Base-by-base conservation (phyloP, 2,329 filamentous ascomycete genomes). In the Colletotrichum sp. region DNA sequence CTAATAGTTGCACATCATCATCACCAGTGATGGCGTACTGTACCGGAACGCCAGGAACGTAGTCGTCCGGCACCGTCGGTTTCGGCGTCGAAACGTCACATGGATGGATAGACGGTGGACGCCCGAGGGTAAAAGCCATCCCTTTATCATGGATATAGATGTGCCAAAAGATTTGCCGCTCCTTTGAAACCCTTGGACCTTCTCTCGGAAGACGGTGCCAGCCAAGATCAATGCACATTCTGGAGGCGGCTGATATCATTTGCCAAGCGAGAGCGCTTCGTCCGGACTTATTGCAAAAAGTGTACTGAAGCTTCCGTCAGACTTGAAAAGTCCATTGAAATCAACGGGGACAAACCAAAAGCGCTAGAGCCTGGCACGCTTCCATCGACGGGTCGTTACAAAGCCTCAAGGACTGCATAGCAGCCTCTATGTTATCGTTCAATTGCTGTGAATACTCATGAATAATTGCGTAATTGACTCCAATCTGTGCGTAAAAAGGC, bases 121-220 rank as follows among this genome's bases (percentile, higher is more conserved):
- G 79, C 6, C 81, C 81, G 21, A 78, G 78, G 3, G 81, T 81
- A 62, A 83, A 79, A 7, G 81, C 80, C 5, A 83, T 65, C 2
- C 79, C 80, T 66, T 81, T 83, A 9, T 83, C 81, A 78, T 79
- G 81, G 3, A 78, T 52, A 24, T 80, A 83, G 28, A 82, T 77
- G 65, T 82, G 78, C 81, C 81, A 83, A 72, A 83, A 82, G 10
- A 82, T 65, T 13, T 32, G 65, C 10, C 78, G 59, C 15, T 80
- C 78, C 26, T 59, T 77, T 7, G 60, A 64, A 2, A 76, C 64
- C 3, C 72, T 44, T 2, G 34, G 28, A 5, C 36, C 63, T 6
- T 66, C 63, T 2, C 10, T 66, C 16, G 80, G 78, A 30, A 82
- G 49, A 32, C 81, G 80, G 69, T 83, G 81, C 7, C 80, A 77